Percentiles rank a stretch among this genome's conserved stretches.
Evolutionary conservation across 306 rosid species (phyloP).

Genomic region (Quillaja saponaria): DNA sequence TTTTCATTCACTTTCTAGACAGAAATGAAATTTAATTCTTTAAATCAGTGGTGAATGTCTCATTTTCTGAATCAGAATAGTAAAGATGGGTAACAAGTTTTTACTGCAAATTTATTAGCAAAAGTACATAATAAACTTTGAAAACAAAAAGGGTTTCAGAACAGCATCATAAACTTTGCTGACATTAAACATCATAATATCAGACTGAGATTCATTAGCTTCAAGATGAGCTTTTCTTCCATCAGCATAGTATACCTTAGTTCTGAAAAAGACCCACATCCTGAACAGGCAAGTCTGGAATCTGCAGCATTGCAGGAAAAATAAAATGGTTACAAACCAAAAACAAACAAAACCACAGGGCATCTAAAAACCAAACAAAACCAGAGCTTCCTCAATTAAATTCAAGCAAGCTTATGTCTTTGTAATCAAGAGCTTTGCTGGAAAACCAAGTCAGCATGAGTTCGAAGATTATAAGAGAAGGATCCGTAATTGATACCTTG

Average conservation of each 20-base stretch:
- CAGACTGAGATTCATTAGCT: background rate
- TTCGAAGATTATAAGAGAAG: background rate
- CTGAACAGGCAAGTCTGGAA: slow-evolving; percentile 42
- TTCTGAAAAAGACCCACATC: slow-evolving; percentile 43
- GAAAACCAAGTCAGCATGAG: background rate
- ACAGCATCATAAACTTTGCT: slow-evolving; percentile 1
- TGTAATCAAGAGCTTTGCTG: no score
- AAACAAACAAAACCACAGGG: background rate
- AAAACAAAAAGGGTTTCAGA: background rate
- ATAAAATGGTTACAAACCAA: no score
- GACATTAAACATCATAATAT: slow-evolving; percentile 11
- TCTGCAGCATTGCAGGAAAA: slow-evolving; percentile 36
- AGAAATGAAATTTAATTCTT: no score
- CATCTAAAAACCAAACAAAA: background rate
- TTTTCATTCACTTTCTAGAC: no score
- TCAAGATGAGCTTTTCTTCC: slow-evolving; percentile 35
- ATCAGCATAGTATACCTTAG: slow-evolving; percentile 28
- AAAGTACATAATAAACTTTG: slow-evolving; percentile 14
- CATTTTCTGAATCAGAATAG: background rate
- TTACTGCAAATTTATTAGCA: background rate
- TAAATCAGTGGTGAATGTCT: no score
- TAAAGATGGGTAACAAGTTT: slow-evolving; percentile 19
- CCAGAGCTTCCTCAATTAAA: background rate
- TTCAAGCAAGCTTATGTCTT: background rate
- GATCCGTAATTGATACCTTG: slow-evolving; percentile 38